Evolutionary conservation across 2,329 filamentous ascomycete genomes (phyloP).

Genomic region (Colletotrichum truncatum): DNA sequence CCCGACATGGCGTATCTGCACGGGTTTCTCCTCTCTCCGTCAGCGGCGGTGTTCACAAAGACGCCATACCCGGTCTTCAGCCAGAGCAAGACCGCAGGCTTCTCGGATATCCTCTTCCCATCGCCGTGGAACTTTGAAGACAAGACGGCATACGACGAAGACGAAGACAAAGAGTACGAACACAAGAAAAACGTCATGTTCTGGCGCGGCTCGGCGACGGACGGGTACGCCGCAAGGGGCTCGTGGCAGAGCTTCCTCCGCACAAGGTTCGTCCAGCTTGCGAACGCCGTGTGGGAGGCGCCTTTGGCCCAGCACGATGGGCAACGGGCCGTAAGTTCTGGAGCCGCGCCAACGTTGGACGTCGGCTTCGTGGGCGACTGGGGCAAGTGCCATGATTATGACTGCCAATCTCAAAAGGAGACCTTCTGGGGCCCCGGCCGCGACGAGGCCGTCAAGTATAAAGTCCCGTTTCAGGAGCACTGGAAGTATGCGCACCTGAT

Average conservation of each 20-base stretch:
- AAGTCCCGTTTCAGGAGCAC: constrained; percentile 44
- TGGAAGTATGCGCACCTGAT: constrained; percentile 62
- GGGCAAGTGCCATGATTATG: constrained; percentile 40
- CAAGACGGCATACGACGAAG: constrained; percentile 48
- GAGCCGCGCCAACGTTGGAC: constrained; percentile 33
- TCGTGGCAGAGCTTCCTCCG: constrained; percentile 68
- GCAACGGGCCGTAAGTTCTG: background rate
- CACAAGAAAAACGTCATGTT: constrained; percentile 59
- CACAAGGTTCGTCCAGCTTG: constrained; percentile 66
- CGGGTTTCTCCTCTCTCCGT: constrained; percentile 58
- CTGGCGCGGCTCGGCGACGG: constrained; percentile 64
- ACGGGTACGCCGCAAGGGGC: constrained; percentile 55
- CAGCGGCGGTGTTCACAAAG: constrained; percentile 33
- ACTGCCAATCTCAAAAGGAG: constrained; percentile 41
- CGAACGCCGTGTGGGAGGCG: constrained; percentile 43
- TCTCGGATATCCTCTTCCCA: constrained; percentile 60
- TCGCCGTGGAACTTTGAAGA: constrained; percentile 43
- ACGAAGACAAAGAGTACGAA: constrained; percentile 53
- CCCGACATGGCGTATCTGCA: constrained; percentile 58
- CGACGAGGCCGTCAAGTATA: constrained; percentile 30
- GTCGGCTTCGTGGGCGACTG: constrained; percentile 51
- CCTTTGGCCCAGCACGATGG: constrained; percentile 21
- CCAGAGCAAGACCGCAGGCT: constrained; percentile 62
- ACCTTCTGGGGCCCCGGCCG: constrained; percentile 43
- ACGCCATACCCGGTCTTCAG: constrained; percentile 64